A percentile compares a stretch with the other conserved stretches of the same genome.
Conservation (phyloP, 2,329 filamentous ascomycete genomes). For the Amesomyces nigricolor region DNA sequence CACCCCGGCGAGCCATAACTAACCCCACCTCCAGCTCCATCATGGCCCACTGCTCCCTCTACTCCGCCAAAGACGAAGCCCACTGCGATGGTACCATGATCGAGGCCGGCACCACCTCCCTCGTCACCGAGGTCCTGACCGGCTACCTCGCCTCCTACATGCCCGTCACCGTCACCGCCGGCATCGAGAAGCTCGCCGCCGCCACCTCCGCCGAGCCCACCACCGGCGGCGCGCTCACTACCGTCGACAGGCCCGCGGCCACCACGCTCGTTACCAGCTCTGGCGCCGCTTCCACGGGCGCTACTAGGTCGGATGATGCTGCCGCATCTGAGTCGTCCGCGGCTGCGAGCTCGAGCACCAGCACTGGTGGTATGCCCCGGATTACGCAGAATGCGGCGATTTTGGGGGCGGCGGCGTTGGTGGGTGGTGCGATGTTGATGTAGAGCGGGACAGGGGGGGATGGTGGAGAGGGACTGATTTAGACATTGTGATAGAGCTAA, state of each 20-base stretch:
- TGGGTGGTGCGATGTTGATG: constrained; percentile 33
- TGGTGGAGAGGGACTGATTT: neutral
- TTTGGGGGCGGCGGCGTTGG: constrained; percentile 32
- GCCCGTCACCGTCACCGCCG: constrained; percentile 19
- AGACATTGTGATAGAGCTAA: neutral
- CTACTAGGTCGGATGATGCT: no score
- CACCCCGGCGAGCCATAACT: neutral
- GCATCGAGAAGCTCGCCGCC: constrained; percentile 15
- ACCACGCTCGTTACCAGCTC: neutral
- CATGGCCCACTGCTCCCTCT: constrained; percentile 16
- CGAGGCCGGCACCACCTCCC: neutral
- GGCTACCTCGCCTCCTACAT: constrained; percentile 16
- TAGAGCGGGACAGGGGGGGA: constrained; percentile 22
- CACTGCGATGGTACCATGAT: neutral
- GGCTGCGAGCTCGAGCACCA: neutral
- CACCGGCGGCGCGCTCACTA: neutral
- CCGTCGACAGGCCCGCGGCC: neutral
- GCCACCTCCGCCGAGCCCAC: neutral
- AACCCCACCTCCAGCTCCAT: constrained; percentile 4
- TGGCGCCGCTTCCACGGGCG: no score
- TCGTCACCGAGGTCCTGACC: neutral
- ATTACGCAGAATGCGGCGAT: constrained; percentile 34
- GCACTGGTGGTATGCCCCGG: constrained; percentile 23
- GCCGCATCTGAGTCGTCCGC: neutral
- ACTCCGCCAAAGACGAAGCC: constrained; percentile 6